Evolutionary conservation across 1,284 basidiomycete species (phyloP), one percentile per base, ranked within the genome.

Genomic region (Pseudozyma sp.): DNA sequence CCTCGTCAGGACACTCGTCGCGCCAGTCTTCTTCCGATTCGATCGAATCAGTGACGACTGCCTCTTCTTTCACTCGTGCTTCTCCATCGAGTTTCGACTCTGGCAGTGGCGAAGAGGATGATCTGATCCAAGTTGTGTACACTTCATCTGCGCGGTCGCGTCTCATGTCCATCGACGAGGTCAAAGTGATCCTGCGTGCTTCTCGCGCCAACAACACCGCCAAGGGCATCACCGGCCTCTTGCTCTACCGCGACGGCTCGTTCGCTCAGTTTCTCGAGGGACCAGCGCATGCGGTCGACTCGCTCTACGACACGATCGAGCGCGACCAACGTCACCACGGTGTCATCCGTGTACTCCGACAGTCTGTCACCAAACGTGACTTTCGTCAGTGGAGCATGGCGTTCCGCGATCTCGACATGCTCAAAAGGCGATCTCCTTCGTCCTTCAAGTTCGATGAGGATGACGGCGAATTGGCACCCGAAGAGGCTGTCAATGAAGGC

Each of bases 221-320:
- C 37, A 45, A 54, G 6, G 56, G 52, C 44, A 69, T 77, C 46
- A 77, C 74, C 6, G 74, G 74, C 17, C 50, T 73, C 1, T 50
- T 73, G 0, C 56, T 77, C 11, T 77, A 69, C 45, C 74, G 63
- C 29, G 74, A 77, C 37, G 74, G 74, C 37, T 61, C 66, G 5
- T 77, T 77, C 34, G 74, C 63, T 0, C 74, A 77, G 33, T 77
- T 77, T 59, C 59, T 77, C 46, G 74, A 77, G 37, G 74, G 74
- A 2, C 74, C 74, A 0, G 44, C 54, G 7, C 30, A 60, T 8
- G 56, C 56, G 1, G 74, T 77, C 2, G 63, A 73, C 37, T 47
- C 40, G 42, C 48, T 71, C 19, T 77, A 69, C 42, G 44, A 63
- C 48, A 48, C 19, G 45, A 77, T 77, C 52, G 61, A 66, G 39